These are phyloP conservation scores for Acanthamoeba culbertsoni DNA, from an alignment of 208 protist genomes.

Conservation along the genomic window DNA sequence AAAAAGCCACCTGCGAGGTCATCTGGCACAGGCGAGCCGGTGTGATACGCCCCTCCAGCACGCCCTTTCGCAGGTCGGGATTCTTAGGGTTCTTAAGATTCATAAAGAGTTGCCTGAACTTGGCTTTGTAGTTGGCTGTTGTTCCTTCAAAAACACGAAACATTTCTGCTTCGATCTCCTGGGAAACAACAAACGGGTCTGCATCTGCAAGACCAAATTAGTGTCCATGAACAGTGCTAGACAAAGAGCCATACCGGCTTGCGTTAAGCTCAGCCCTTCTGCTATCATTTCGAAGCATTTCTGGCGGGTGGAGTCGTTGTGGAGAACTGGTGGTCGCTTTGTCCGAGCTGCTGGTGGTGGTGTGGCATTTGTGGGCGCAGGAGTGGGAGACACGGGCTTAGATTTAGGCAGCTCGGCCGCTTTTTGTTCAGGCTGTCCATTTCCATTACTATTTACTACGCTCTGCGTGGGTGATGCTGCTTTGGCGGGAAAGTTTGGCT, in stretches of 20 bases:
- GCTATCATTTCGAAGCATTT: background rate
- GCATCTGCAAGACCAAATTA: no score
- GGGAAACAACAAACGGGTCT: background rate
- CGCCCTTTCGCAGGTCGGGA: background rate
- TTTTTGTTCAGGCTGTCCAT: no score
- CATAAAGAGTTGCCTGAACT: slow-evolving; percentile 37
- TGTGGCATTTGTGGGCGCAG: background rate
- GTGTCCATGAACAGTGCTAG: background rate
- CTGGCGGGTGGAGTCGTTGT: background rate
- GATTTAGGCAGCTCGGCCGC: no score
- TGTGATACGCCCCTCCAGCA: background rate
- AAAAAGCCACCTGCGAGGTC: background rate
- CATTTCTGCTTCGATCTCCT: background rate
- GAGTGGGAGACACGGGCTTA: background rate
- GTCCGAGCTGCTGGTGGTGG: background rate
- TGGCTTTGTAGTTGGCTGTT: slow-evolving; percentile 22
- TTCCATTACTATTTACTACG: background rate
- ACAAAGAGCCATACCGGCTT: background rate
- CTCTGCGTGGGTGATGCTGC: background rate
- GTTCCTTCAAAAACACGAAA: background rate
- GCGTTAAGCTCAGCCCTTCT: background rate
- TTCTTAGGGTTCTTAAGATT: slow-evolving; percentile 59
- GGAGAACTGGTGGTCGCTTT: background rate
- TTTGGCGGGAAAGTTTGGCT: background rate
- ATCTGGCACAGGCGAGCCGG: background rate